Conservation (phyloP, 495 filamentous ascomycete genomes). For the Lasiosphaeriaceae sp. region DNA sequence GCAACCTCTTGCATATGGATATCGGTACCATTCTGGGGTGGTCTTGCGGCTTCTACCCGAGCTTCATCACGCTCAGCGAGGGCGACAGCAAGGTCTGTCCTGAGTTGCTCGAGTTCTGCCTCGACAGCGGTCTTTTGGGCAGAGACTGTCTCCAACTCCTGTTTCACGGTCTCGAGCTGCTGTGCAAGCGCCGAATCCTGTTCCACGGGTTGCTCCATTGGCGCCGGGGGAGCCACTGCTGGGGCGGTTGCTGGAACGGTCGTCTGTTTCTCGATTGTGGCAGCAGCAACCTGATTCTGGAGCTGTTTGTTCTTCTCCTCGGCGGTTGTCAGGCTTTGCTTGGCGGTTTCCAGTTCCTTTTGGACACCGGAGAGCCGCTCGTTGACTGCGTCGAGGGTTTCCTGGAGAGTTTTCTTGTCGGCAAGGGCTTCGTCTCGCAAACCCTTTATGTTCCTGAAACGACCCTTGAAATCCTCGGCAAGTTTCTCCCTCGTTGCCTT, state of each 20-base stretch:
- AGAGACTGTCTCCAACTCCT: slow-evolving; percentile 40
- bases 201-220: slow-evolving; percentile 8
- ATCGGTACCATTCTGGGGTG: slow-evolving; percentile 31
- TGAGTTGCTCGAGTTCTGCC: slow-evolving; percentile 44
- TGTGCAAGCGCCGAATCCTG: slow-evolving; percentile 62
- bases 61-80: slow-evolving; percentile 44
- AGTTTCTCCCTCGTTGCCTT: slow-evolving; percentile 35
- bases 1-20: slow-evolving; percentile 31
- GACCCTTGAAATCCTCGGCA: slow-evolving; percentile 44
- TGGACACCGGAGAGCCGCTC: slow-evolving; percentile 30
- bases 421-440: slow-evolving; percentile 37
- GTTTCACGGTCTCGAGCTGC: slow-evolving; percentile 46
- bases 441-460: slow-evolving; percentile 35
- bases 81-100: slow-evolving; percentile 38
- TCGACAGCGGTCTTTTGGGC: slow-evolving; percentile 36
- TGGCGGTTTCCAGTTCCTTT: slow-evolving; percentile 34
- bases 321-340: slow-evolving; percentile 30
- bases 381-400: slow-evolving; percentile 28
- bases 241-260: slow-evolving; percentile 11
- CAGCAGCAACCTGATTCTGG: slow-evolving; percentile 20
- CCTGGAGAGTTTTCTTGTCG: slow-evolving; percentile 36
- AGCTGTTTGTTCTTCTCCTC: slow-evolving; percentile 34
- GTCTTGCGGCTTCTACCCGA: slow-evolving; percentile 41
- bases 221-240: slow-evolving; percentile 2
- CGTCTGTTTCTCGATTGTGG: background rate